Evolutionary conservation across 331 rosid genomes (phyloP), one percentile per base, ranked within the genome.

Genomic region (Malus hybrid): DNA sequence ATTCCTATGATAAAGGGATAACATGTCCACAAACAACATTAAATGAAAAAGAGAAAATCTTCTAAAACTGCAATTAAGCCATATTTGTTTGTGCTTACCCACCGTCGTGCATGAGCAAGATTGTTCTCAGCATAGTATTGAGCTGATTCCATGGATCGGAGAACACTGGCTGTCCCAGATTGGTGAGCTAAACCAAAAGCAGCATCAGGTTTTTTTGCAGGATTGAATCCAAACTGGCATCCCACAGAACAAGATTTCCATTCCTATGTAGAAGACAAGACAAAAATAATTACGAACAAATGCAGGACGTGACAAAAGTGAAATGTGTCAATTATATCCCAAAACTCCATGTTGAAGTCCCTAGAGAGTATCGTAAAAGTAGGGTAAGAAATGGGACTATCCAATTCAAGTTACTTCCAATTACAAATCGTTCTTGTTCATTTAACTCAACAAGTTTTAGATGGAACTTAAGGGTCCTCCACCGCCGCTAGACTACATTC

Each of bases 61-160:
- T 69, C 78, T 66, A 55, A 44, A 7, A 79, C 72, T 34, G 24
- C 80, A 81, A 71, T 48, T 68, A 78, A 82, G 84, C 81, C 75
- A 75, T 50, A 82, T 76, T 57, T 55, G 61, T 82, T 75, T 79
- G 88, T 92, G 93, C 97, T 95, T 95, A 90, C 99, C 99, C 97
- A 95, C 99, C 99, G 93, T 90, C 92, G 90, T 84, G 99, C 99
- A 80, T 62, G 62, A 72, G 72, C 85, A 84, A 95, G 48, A 82
- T 89, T 77, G 77, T 92, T 95, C 77, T 89, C 93, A 67, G 66
- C 11, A 85, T 87, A 95, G 76, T 95, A 95, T 48, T 82, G 78
- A 34, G 96, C 26, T 10, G 99, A 95, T 83, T 92, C 99, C 99
- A 95, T 95, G 79, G 99, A 95, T 76, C 90, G 87, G 70, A 86